These are phyloP conservation scores for Xylariaceae sp. DNA, from an alignment of 2,329 filamentous ascomycete species.

Conservation along the genomic window DNA sequence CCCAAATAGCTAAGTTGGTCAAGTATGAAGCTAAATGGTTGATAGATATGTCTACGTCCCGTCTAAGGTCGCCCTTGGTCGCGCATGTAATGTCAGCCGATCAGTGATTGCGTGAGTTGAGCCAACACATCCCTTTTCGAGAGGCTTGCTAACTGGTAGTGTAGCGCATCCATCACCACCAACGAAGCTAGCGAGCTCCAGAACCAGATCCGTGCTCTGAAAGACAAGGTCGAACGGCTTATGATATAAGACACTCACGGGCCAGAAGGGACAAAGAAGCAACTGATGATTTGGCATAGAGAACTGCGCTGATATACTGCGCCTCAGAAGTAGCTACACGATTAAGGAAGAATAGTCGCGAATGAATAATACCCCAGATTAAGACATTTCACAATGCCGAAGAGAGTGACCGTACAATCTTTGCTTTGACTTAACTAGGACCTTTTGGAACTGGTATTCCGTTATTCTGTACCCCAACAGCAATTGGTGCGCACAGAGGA, in stretches of 20 bases:
- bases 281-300: too few relatives aligned
- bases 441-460: too few relatives aligned
- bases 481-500: too few relatives aligned
- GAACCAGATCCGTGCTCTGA: slow-evolving; percentile 84
- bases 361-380: too few relatives aligned
- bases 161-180: slow-evolving; percentile 73
- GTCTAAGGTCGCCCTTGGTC: slow-evolving; percentile 78
- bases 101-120: slow-evolving; percentile 76
- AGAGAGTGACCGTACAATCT: too few relatives aligned
- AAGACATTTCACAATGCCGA: too few relatives aligned
- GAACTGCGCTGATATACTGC: too few relatives aligned
- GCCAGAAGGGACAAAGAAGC: too few relatives aligned
- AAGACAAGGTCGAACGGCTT: slow-evolving; percentile 94
- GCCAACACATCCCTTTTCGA: background rate
- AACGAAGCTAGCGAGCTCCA: slow-evolving; percentile 90
- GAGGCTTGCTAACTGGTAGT: slow-evolving; percentile 1
- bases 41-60: slow-evolving; percentile 53
- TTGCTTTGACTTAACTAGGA: too few relatives aligned
- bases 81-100: slow-evolving; percentile 87
- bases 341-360: too few relatives aligned
- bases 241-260: slow-evolving; percentile 73
- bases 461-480: too few relatives aligned
- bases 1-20: background rate
- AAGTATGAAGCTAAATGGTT: slow-evolving; percentile 10
- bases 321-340: too few relatives aligned